Percentiles rank a stretch among this genome's conserved stretches.
Conservation (phyloP, 148 eudicot genomes). For the Silene conica region DNA sequence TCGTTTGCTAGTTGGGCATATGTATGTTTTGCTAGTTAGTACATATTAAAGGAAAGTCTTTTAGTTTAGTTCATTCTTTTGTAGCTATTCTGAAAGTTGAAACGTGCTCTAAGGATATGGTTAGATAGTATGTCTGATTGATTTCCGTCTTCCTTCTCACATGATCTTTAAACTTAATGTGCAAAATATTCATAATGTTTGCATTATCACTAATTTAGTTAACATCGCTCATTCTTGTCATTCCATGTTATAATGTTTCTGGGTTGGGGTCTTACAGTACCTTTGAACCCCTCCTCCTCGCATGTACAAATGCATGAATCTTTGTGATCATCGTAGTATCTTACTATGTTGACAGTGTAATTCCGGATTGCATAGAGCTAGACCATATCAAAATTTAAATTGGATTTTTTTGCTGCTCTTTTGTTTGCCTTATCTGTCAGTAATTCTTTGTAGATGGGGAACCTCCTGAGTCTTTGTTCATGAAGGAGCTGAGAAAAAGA, state of each 20-base stretch:
- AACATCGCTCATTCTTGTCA: too few species aligned
- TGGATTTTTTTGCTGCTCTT: background rate
- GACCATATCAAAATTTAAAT: background rate
- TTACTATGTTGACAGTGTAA: background rate
- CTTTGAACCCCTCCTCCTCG: background rate
- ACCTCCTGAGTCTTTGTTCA: constrained; percentile 89
- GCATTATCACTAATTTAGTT: too few species aligned
- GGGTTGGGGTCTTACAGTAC: background rate
- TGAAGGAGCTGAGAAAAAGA: constrained; percentile 86
- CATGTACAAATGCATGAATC: background rate
- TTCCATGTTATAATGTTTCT: background rate
- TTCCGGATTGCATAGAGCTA: background rate
- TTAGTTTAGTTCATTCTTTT: too few species aligned
- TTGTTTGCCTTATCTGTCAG: background rate
- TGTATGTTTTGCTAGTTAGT: too few species aligned
- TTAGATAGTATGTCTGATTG: too few species aligned
- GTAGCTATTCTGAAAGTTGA: too few species aligned
- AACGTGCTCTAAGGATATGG: too few species aligned
- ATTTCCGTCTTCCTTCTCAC: too few species aligned
- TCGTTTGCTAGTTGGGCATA: too few species aligned
- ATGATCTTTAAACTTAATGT: too few species aligned
- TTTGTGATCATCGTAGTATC: background rate
- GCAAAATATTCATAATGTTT: too few species aligned
- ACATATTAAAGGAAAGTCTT: too few species aligned
- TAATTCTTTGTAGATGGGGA: constrained; percentile 65